Evolutionary conservation across 495 filamentous ascomycete species (phyloP).

Genomic region (Apodospora peruviana): DNA sequence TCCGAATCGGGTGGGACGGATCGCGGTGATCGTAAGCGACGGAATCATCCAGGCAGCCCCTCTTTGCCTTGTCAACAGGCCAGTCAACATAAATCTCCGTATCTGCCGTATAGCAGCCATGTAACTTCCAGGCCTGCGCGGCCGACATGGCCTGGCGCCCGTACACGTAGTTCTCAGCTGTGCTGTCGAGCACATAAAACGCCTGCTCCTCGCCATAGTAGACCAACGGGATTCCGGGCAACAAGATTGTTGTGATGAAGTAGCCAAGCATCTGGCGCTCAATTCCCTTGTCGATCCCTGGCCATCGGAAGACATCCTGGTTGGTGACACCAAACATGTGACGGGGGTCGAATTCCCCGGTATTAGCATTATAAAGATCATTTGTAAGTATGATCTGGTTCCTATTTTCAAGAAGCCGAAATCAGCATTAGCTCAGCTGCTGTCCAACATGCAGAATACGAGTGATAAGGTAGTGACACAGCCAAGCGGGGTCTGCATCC

Average conservation of each 20-base stretch:
- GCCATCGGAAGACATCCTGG: conserved; percentile 71
- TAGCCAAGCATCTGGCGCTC: conserved; percentile 55
- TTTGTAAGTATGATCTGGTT: conserved; percentile 57
- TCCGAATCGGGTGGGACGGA: conserved; percentile 28
- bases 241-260: conserved; percentile 58
- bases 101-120: conserved; percentile 64
- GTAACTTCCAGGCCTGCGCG: conserved; percentile 57
- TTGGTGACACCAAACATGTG: conserved; percentile 68
- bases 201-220: conserved; percentile 68
- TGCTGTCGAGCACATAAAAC: conserved; percentile 62
- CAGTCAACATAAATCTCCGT: conserved; percentile 39
- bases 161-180: conserved; percentile 63
- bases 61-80: conserved; percentile 38
- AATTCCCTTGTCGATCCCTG: conserved; percentile 55
- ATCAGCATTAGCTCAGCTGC: too few relatives aligned
- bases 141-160: conserved; percentile 62
- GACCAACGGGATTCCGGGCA: conserved; percentile 62
- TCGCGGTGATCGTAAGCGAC: conserved; percentile 53
- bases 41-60: conserved; percentile 65
- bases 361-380: conserved; percentile 64
- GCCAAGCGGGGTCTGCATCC: too few relatives aligned
- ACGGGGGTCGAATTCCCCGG: conserved; percentile 62
- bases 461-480: too few relatives aligned
- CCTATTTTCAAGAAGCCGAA: too few relatives aligned
- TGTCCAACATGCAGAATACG: too few relatives aligned